Base-by-base conservation (phyloP, 371 early-diverging fungal species). In the Lichtheimia ramosa region DNA sequence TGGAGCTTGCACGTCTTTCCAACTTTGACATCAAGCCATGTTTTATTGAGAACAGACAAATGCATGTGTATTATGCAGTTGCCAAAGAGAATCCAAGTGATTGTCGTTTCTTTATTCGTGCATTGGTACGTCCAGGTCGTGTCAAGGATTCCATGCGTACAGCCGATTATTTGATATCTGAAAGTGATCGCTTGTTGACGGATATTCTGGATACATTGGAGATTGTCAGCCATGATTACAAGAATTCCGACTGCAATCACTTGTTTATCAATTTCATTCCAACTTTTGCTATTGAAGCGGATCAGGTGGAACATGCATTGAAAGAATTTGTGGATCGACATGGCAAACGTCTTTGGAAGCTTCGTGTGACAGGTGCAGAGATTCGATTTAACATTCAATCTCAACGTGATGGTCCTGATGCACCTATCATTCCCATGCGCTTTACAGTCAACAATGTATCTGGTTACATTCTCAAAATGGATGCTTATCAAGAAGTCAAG, bases 171-270 rank as follows among this genome's bases (percentile, higher is more conserved):
- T 71, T 98, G 69, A 89, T 94, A 21, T 94, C 95, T 20, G 97
- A 97, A 70, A 93, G 92, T 41, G 93, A 94, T 71, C 88, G 96
- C 42, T 77, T 97, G 50, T 71, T 97, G 64, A 93, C 82, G 64
- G 98, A 96, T 69, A 94, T 96, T 69, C 69, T 98, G 66, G 96
- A 97, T 70, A 89, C 96, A 0, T 79, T 98, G 42, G 99, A 97
- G 74, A 87, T 98, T 54, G 91, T 96, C 25, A 83, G 87, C 46
- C 86, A 89, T 23, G 84, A 89, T 59, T 86, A 93, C 76, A 92
- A 94, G 72, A 96, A 96, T 83, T 92, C 92, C 28, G 97, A 97
- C 75, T 95, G 97, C 84, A 97, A 97, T 83, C 99, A 98, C 65
- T 69, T 98, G 77, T 96, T 96, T 71, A 91, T 98, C 79, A 95